phyloP scores from a whole-genome alignment of 2,329 filamentous ascomycete species.

The Arachnopeziza araneosa region DNA sequence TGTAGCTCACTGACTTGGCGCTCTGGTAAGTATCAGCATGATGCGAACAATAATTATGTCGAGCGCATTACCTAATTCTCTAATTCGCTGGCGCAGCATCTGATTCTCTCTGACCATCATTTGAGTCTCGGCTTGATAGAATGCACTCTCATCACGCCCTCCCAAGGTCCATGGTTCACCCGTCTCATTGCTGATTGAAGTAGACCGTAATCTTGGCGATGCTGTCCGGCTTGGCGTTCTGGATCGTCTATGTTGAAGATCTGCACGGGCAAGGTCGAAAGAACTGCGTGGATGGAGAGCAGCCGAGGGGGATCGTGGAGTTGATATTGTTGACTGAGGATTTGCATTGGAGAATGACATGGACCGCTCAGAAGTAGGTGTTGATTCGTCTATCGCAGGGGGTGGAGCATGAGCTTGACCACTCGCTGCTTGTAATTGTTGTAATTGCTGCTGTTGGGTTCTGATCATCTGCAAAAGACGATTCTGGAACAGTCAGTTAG shows the following conservation, averaged over 20 bases:
- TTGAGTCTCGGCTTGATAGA: slow-evolving; percentile 78
- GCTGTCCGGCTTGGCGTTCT: slow-evolving; percentile 52
- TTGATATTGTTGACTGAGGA: slow-evolving; percentile 38
- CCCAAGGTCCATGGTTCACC: slow-evolving; percentile 54
- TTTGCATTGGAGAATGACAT: slow-evolving; percentile 37
- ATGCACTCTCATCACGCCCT: slow-evolving; percentile 68
- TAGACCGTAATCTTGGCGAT: slow-evolving; percentile 50
- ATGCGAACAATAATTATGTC: background rate
- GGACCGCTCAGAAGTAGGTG: slow-evolving; percentile 41
- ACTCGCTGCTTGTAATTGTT: slow-evolving; percentile 46
- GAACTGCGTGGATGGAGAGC: slow-evolving; percentile 46
- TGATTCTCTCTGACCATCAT: slow-evolving; percentile 75
- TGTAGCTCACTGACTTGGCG: slow-evolving; percentile 26
- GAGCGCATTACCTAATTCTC: slow-evolving; percentile 55
- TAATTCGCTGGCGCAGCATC: slow-evolving; percentile 70
- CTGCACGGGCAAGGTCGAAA: slow-evolving; percentile 52
- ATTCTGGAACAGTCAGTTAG: slow-evolving; percentile 44
- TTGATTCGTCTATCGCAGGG: slow-evolving; percentile 34
- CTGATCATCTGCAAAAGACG: slow-evolving; percentile 73
- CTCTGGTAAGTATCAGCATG: slow-evolving; percentile 19
- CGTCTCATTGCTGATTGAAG: slow-evolving; percentile 53
- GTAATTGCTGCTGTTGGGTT: slow-evolving; percentile 66
- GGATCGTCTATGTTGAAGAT: slow-evolving; percentile 48
- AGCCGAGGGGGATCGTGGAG: slow-evolving; percentile 43
- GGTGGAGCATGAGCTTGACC: slow-evolving; percentile 36